Evolutionary conservation across 1,139 yeast genomes (phyloP).

Genomic region (Blastobotrys raffinosifermentans): DNA sequence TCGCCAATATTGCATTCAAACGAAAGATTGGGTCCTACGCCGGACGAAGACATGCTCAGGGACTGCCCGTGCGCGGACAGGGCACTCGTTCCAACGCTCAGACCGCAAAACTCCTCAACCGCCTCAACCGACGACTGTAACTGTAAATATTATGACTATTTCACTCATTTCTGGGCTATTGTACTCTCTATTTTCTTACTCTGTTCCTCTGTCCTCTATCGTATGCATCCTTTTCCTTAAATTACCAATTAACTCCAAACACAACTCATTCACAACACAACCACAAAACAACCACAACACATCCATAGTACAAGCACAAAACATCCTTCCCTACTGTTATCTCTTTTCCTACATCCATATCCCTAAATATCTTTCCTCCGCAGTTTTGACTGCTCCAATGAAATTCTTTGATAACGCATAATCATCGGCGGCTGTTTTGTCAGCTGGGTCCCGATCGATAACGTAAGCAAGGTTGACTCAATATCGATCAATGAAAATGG

Average conservation of each 20-base stretch:
- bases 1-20: constrained; percentile 75
- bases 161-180: not conserved
- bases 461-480: no score
- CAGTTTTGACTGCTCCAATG: no score
- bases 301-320: no score
- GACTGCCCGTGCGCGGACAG: constrained; percentile 89
- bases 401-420: no score
- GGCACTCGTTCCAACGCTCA: constrained; percentile 83
- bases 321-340: no score
- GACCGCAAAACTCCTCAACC: constrained; percentile 84
- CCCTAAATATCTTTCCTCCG: no score
- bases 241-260: not conserved
- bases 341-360: no score
- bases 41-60: constrained; percentile 85
- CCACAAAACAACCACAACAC: no score
- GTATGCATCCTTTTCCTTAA: not conserved
- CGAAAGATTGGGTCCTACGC: constrained; percentile 77
- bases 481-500: no score
- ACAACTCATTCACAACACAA: no score
- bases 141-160: constrained; percentile 7
- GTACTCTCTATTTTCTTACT: not conserved
- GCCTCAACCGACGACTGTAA: constrained; percentile 56
- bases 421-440: no score
- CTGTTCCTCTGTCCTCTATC: not conserved
- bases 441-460: no score